phyloP scores from a whole-genome alignment of 345 rosid genomes.

The Arabidopsis arenosa region DNA sequence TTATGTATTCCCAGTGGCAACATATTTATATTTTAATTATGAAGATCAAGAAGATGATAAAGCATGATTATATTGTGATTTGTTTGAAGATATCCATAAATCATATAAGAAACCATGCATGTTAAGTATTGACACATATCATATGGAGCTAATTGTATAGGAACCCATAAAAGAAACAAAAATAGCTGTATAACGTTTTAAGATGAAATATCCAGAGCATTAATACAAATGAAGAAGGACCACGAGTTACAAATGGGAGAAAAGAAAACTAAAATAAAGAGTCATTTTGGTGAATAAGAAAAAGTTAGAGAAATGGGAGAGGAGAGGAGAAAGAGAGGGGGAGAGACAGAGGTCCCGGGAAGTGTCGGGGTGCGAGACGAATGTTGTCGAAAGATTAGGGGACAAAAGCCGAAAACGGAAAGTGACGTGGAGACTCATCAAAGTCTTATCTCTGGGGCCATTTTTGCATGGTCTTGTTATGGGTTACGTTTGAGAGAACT shows the following conservation, averaged over 20 bases:
- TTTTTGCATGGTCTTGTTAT: constrained; percentile 43
- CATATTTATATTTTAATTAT: not conserved
- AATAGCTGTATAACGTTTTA: constrained; percentile 28
- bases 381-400: constrained; percentile 59
- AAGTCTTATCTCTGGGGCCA: constrained; percentile 27
- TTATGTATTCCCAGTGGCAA: constrained; percentile 21
- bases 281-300: constrained; percentile 23
- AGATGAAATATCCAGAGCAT: constrained; percentile 26
- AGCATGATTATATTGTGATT: not conserved
- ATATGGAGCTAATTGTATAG: not conserved
- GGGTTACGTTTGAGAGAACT: constrained; percentile 40
- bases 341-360: constrained; percentile 67
- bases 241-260: constrained; percentile 31
- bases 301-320: constrained; percentile 28
- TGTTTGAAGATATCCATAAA: not conserved
- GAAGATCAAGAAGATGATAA: constrained; percentile 16
- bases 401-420: constrained; percentile 64
- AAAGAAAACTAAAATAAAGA: constrained; percentile 6
- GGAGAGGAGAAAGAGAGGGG: constrained; percentile 23
- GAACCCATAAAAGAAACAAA: not conserved
- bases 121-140: constrained; percentile 11
- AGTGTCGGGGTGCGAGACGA: constrained; percentile 65
- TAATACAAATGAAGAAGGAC: constrained; percentile 37
- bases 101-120: not conserved
- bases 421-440: constrained; percentile 55